Base-by-base conservation (phyloP, 257 asterid species). In the Anisodus tanguticus region DNA sequence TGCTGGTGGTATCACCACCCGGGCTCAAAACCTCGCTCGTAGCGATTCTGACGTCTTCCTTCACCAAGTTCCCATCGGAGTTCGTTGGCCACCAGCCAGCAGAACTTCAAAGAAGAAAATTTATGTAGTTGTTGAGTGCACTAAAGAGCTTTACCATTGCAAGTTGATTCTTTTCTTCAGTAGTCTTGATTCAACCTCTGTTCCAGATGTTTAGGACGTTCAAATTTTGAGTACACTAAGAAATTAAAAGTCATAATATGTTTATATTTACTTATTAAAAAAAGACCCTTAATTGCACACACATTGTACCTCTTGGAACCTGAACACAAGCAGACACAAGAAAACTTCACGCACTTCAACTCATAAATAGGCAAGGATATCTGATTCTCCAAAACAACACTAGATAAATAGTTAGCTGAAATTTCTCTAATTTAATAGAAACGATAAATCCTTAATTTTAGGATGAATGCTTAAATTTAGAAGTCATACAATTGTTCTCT, bases 71-170 rank as follows among this genome's bases (percentile, higher is more conserved):
- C n/a, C n/a, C n/a, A n/a, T n/a, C n/a, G n/a, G n/a, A n/a, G n/a
- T n/a, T n/a, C n/a, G n/a, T n/a, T n/a, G n/a, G n/a, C n/a, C n/a
- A n/a, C n/a, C n/a, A n/a, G n/a, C n/a, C n/a, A n/a, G n/a, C n/a
- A n/a, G n/a, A n/a, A n/a, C n/a, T n/a, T n/a, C n/a, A n/a, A n/a
- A n/a, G n/a, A n/a, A n/a, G n/a, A n/a, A n/a, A n/a, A n/a, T n/a
- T 37, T 17, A 70, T 43, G 54, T 70, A 41, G 22, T 43, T 70
- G 11, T 10, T 53, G 6, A 72, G 41, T 53, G 59, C 39, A 72
- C 80, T 5, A 72, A 72, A 22, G 59, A 72, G 80, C 59, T 72
- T 47, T 72, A 72, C 37, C 80, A 45, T 19, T 72, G 80, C 80
- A 72, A 45, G 7, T 45, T 45, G 59, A 72, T 72, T 59, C 31